Evolutionary conservation across 2,329 filamentous ascomycete species (phyloP).

Genomic region (Clonostachys rosea): DNA sequence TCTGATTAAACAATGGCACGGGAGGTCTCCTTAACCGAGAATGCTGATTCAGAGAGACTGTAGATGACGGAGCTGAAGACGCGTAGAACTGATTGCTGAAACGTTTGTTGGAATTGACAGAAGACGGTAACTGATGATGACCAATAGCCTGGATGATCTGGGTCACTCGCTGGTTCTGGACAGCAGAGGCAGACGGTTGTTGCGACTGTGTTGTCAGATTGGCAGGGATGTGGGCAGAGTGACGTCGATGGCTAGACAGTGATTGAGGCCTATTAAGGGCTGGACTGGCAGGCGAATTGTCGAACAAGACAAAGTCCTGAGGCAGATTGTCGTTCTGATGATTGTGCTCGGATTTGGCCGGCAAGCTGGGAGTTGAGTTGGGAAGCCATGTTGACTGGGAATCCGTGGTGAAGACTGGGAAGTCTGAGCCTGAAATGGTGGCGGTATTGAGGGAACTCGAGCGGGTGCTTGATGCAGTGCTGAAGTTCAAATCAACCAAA

Average conservation of each 20-base stretch:
- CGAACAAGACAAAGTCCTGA: slow-evolving; percentile 79
- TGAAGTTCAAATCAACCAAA: slow-evolving; percentile 65
- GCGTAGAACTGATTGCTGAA: slow-evolving; percentile 65
- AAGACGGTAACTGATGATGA: slow-evolving; percentile 43
- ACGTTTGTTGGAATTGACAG: slow-evolving; percentile 47
- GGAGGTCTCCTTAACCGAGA: slow-evolving; percentile 54
- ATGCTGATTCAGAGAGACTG: slow-evolving; percentile 51
- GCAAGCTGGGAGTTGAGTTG: slow-evolving; percentile 60
- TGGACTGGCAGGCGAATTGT: slow-evolving; percentile 21
- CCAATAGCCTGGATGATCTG: slow-evolving; percentile 56
- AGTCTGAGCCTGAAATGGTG: slow-evolving; percentile 62
- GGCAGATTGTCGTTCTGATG: slow-evolving; percentile 42
- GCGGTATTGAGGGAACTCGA: slow-evolving; percentile 51
- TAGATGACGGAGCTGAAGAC: slow-evolving; percentile 59
- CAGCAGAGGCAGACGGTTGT: slow-evolving; percentile 25
- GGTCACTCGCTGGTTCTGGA: slow-evolving; percentile 55
- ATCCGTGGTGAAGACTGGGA: slow-evolving; percentile 79
- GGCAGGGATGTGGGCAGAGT: slow-evolving; percentile 25
- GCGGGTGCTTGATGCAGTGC: slow-evolving; percentile 51
- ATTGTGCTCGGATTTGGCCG: slow-evolving; percentile 57
- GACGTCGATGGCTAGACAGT: slow-evolving; percentile 35
- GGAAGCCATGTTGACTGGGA: slow-evolving; percentile 76
- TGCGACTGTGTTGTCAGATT: slow-evolving; percentile 37
- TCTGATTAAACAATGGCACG: slow-evolving; percentile 66
- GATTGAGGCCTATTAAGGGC: slow-evolving; percentile 22